These are phyloP conservation scores for Eutypa lata DNA, from an alignment of 2,329 filamentous ascomycete genomes.

Conservation along the genomic window DNA sequence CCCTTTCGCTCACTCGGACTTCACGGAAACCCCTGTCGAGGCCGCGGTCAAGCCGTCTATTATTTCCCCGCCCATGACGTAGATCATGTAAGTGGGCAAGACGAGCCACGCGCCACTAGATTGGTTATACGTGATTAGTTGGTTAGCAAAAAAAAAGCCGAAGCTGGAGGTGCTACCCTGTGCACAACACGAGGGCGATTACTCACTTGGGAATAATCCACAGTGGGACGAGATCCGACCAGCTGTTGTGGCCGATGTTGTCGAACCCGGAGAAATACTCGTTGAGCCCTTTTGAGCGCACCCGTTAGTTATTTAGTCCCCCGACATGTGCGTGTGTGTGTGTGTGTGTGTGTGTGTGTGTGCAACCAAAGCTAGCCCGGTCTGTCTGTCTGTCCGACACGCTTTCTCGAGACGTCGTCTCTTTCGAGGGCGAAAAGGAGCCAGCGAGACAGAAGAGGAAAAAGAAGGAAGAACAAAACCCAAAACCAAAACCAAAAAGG, in stretches of 20 bases:
- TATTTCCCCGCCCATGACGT: conserved; percentile 46
- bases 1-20: conserved; percentile 35
- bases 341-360: too few species aligned
- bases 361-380: too few species aligned
- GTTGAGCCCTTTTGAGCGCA: conserved; percentile 42
- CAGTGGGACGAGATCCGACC: conserved; percentile 41
- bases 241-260: conserved; percentile 56
- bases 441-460: not conserved
- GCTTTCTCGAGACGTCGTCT: too few species aligned
- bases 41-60: conserved; percentile 41
- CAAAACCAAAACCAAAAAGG: too few species aligned
- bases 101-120: conserved; percentile 51
- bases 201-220: conserved; percentile 60
- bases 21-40: conserved; percentile 29
- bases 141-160: conserved; percentile 1
- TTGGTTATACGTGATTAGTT: too few species aligned
- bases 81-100: conserved; percentile 50
- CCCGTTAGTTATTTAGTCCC: not conserved
- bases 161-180: too few species aligned
- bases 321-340: too few species aligned
- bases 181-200: not conserved
- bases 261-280: conserved; percentile 55
- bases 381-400: too few species aligned
- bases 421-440: not conserved
- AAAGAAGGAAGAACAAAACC: too few species aligned